Percentiles rank a stretch among this genome's conserved stretches.
phyloP scores from a whole-genome alignment of 352 stramenopile species.

The Aphanomyces cochlioides region DNA sequence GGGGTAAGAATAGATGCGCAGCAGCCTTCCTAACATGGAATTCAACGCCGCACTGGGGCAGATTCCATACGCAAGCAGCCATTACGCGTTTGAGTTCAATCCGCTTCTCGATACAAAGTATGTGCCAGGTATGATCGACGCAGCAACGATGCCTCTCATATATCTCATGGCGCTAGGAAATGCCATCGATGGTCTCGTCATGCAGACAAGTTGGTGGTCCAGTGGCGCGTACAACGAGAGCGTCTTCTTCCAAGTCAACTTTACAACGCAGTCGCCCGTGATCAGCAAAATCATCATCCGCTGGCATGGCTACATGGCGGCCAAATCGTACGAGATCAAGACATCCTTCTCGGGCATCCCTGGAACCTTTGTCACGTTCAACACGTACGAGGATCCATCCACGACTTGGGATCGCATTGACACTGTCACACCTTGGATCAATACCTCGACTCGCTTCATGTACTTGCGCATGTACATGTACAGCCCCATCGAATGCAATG shows the following conservation, averaged over 20 bases:
- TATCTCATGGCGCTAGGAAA: conserved; percentile 35
- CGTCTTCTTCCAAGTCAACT: conserved; percentile 75
- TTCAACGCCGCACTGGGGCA: conserved; percentile 61
- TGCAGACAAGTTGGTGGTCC: conserved; percentile 77
- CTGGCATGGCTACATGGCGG: conserved; percentile 71
- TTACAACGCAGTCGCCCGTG: conserved; percentile 44
- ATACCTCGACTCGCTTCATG: conserved; percentile 45
- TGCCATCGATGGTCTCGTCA: conserved; percentile 65
- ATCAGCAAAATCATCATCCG: conserved; percentile 63
- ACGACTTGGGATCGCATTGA: conserved; percentile 68
- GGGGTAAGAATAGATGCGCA: too few species aligned
- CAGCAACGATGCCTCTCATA: neutral
- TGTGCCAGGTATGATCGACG: conserved; percentile 36
- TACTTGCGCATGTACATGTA: conserved; percentile 56
- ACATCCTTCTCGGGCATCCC: conserved; percentile 57
- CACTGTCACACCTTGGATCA: conserved; percentile 41
- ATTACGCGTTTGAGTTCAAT: conserved; percentile 71
- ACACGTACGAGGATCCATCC: conserved; percentile 47
- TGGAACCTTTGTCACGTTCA: conserved; percentile 37
- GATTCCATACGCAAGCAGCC: conserved; percentile 55
- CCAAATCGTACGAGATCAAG: conserved; percentile 50
- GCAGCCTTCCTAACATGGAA: conserved; percentile 61
- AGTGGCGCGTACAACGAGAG: conserved; percentile 45
- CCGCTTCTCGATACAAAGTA: conserved; percentile 54
- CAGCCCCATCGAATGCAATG: conserved; percentile 45